Evolutionary conservation across 1,139 yeast genomes (phyloP), one percentile per base, ranked within the genome.

Genomic region (Taiozyma sp.): DNA sequence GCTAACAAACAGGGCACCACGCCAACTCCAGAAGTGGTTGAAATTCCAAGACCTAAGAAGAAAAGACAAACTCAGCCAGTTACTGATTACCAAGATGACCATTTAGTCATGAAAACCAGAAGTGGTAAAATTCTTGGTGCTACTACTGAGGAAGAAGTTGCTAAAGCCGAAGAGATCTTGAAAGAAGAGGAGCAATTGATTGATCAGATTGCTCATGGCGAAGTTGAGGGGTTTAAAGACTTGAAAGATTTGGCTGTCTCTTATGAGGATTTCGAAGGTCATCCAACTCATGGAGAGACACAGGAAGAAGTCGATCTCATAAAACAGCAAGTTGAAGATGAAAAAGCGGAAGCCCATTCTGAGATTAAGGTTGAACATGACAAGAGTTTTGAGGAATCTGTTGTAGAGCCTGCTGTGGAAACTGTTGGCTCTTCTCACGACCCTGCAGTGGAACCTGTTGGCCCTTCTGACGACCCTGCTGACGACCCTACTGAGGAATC

Each of bases 61-160:
- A 38, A 29, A 12, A 30, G 30, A 27, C 34, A 28, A 41, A 13
- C 8, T 9, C 22, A 10, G 16, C 34, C 49, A 29, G 12, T 19
- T 12, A 8, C 34, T 4, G 48, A 47, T 10, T 47, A 48, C 16
- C 32, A 48, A 7, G 34, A 28, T 16, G 56, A 54, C 13, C 65
- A 59, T 46, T 58, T 63, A 14, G 51, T 60, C 3, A 64, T 64
- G 64, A 56, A 55, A 44, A 65, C 67, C 2, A 52, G 68, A 51
- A 65, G 68, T 46, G 69, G 69, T 2, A 55, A 54, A 8, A 54
- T 60, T 6, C 45, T 65, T 45, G 68, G 67, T 39, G 68, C 67
- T 5, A 54, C 51, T n/a, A 53, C 61, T 1, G 54, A 51, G 3
- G 54, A 54, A 6, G 61, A 59, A n/a, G 47, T 59, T 10, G 36